Evolutionary conservation across 176 grass and related monocot species (phyloP).

Genomic region (Chrysopogon serrulatus): DNA sequence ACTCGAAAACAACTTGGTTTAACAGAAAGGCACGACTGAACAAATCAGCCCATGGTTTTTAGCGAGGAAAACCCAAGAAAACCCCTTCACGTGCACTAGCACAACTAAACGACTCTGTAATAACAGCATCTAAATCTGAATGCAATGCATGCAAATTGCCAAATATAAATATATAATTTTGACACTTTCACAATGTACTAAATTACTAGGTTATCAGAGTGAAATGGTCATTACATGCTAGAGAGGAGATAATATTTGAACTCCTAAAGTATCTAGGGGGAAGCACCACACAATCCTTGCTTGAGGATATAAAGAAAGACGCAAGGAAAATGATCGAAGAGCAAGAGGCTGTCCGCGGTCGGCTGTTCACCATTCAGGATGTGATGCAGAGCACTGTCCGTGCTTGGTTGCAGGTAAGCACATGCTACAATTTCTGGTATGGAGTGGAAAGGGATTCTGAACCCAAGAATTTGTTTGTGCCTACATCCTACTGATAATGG

Average conservation of each 20-base stretch:
- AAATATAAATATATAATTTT: not conserved
- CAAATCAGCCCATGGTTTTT: too few species aligned
- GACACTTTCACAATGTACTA: not conserved
- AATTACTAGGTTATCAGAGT: slow-evolving; percentile 58
- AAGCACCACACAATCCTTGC: slow-evolving; percentile 33
- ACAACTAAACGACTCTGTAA: too few species aligned
- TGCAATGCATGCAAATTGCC: too few species aligned
- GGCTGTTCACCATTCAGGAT: slow-evolving; percentile 62
- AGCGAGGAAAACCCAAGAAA: too few species aligned
- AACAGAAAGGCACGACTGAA: too few species aligned
- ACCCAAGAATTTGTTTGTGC: not conserved
- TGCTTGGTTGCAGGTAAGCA: slow-evolving; percentile 52
- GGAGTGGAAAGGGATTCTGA: not conserved
- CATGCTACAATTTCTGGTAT: not conserved
- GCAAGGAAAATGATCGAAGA: slow-evolving; percentile 59
- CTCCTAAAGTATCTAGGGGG: slow-evolving; percentile 41
- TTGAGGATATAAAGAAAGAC: slow-evolving; percentile 43
- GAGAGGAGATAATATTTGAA: slow-evolving; percentile 65
- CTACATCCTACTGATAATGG: not conserved
- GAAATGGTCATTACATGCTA: slow-evolving; percentile 73
- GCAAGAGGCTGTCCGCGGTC: slow-evolving; percentile 53
- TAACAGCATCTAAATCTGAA: too few species aligned
- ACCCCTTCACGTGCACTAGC: too few species aligned
- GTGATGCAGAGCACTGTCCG: slow-evolving; percentile 65
- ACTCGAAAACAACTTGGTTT: too few species aligned